A percentile compares a stretch with the other conserved stretches of the same genome.
These are phyloP conservation scores for Penicillium verhagenii DNA, from an alignment of 495 filamentous ascomycete species.

Conservation along the genomic window DNA sequence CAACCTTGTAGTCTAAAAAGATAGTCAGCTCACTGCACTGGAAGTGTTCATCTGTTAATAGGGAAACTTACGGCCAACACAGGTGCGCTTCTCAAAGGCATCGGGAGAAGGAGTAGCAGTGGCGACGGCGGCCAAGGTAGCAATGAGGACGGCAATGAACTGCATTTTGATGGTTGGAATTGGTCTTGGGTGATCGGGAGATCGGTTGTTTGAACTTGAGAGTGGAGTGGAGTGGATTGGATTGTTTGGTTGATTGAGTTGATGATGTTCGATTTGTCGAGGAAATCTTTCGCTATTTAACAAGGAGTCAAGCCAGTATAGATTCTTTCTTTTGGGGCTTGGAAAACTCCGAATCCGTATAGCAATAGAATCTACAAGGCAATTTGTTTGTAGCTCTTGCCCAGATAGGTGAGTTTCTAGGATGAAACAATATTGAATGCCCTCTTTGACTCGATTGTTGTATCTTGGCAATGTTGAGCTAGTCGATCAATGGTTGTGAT, in stretches of 20 bases:
- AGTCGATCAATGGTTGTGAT: not conserved
- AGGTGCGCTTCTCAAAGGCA: not conserved
- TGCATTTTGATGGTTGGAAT: not conserved
- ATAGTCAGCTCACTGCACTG: not conserved
- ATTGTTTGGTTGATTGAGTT: not conserved
- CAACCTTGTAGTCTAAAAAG: not conserved
- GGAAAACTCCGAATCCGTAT: not conserved
- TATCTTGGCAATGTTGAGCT: not conserved
- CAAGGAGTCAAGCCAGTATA: not conserved
- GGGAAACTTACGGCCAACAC: not conserved
- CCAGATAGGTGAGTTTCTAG: too few species aligned
- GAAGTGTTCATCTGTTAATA: not conserved
- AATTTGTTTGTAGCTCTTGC: too few species aligned
- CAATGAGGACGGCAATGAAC: not conserved
- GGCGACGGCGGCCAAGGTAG: not conserved
- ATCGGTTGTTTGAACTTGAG: not conserved
- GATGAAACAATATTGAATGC: not conserved
- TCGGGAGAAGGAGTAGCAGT: not conserved
- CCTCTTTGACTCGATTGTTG: not conserved
- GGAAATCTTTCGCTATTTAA: not conserved
- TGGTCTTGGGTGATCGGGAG: not conserved
- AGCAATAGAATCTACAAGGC: too few species aligned
- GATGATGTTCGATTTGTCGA: not conserved
- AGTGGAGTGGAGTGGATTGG: not conserved
- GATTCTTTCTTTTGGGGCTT: not conserved